A percentile compares a stretch with the other conserved stretches of the same genome.
Evolutionary conservation across 2,329 filamentous ascomycete genomes (phyloP).

Genomic region (Biscogniauxia marginata): DNA sequence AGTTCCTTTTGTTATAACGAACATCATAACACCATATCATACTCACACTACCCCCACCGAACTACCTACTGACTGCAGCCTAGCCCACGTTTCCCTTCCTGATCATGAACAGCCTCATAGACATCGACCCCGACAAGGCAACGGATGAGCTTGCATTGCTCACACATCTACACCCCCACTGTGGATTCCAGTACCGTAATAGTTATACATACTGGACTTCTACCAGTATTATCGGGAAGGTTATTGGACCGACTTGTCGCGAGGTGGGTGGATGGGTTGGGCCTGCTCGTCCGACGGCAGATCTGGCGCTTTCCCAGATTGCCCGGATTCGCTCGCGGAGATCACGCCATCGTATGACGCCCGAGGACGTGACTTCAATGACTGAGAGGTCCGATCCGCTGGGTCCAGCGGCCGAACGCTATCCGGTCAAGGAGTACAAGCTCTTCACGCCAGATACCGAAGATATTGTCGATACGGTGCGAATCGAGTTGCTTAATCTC

Average conservation of each 20-base stretch:
- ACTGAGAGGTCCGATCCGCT: slow-evolving; percentile 66
- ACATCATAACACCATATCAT: neutral
- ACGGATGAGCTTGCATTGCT: slow-evolving; percentile 65
- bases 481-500: slow-evolving; percentile 67
- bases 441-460: slow-evolving; percentile 57
- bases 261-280: slow-evolving; percentile 74
- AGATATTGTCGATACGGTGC: slow-evolving; percentile 62
- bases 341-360: slow-evolving; percentile 54
- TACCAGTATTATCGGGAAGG: slow-evolving; percentile 70
- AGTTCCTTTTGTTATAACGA: neutral
- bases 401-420: slow-evolving; percentile 60
- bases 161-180: slow-evolving; percentile 65
- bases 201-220: slow-evolving; percentile 77
- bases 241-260: slow-evolving; percentile 69
- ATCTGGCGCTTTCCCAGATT: slow-evolving; percentile 68
- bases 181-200: slow-evolving; percentile 73
- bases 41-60: neutral
- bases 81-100: slow-evolving; percentile 67
- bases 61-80: neutral
- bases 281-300: slow-evolving; percentile 65
- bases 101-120: slow-evolving; percentile 75
- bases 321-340: slow-evolving; percentile 63
- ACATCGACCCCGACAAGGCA: slow-evolving; percentile 68
- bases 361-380: slow-evolving; percentile 65
- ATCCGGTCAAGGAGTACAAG: slow-evolving; percentile 67